Base-by-base conservation (phyloP, 139 green algal species). In the Chlamydomonas sp. region DNA sequence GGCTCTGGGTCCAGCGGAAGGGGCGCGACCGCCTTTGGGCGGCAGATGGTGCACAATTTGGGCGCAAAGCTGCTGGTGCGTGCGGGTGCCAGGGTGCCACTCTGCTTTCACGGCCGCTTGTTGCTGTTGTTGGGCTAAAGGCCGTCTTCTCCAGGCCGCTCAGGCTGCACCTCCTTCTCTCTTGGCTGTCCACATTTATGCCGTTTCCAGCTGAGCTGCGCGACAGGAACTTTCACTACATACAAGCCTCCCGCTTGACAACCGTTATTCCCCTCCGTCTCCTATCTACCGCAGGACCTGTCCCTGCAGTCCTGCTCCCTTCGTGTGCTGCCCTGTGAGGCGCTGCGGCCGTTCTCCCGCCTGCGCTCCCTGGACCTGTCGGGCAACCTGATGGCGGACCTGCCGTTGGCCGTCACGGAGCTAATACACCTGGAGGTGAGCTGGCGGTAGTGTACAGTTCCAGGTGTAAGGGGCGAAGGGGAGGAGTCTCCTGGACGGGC, bases 11-110 rank as follows among this genome's bases (percentile, higher is more conserved):
- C 60, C 14, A 59, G 12, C 58, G 61, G 69, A 1, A 7, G 7
- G 0, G 18, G 69, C 16, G 15, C 64, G 9, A 79, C 18, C 60
- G 61, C 12, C 69, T 86, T 86, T 20, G 82, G 16, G 0, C 18
- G 61, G 71, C 61, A 80, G 3, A n/a, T 86, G 60, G 9, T 86
- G 5, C 9, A 58, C 2, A 86, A 86, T 71, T 60, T 86, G 60
- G 82, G 82, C 1, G 14, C 71, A n/a, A 86, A 86, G 82, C 61
- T 86, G 20, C 71, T 31, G 82, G 82, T 86, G 12, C 14, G 79
- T 74, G 63, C 18, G 6, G 8, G 49, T 77, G 2, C 20, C 31
- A 49, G 31, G 31, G n/a, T n/a, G n/a, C n/a, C 31, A 49, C 31
- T 49, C 31, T 49, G 31, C 31, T 49, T 49, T 49, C 31, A 49